phyloP scores from a whole-genome alignment of 345 rosid species.

The Lumnitzera littorea region DNA sequence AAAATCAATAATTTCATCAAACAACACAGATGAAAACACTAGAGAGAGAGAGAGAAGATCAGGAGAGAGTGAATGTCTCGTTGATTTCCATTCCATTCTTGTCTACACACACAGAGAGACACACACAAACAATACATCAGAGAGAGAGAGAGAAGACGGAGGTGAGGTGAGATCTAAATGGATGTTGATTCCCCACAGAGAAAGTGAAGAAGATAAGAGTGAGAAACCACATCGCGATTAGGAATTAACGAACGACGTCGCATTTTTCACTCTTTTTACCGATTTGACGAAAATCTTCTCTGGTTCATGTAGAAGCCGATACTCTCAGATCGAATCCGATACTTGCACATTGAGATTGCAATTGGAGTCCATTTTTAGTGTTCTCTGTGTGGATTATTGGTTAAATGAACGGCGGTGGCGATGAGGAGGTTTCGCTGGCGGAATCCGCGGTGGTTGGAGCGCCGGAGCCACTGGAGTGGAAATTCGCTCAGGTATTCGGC shows the following conservation, averaged over 20 bases:
- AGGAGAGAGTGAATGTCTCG: background rate
- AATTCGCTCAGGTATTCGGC: conserved; percentile 98
- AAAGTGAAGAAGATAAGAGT: too few relatives aligned
- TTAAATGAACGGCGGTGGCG: conserved; percentile 58
- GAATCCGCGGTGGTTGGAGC: conserved; percentile 33
- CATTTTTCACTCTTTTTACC: too few relatives aligned
- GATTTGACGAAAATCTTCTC: too few relatives aligned
- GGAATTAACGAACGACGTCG: too few relatives aligned
- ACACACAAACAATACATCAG: background rate
- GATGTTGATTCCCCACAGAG: too few relatives aligned
- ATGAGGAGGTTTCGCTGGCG: conserved; percentile 26
- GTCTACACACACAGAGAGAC: background rate
- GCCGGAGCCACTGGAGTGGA: conserved; percentile 75
- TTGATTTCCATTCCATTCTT: conserved; percentile 1
- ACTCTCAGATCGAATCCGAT: too few relatives aligned
- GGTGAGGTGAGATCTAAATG: too few relatives aligned
- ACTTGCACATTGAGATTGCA: background rate
- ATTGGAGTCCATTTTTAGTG: background rate
- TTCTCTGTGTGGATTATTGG: background rate
- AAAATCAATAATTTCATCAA: too few relatives aligned
- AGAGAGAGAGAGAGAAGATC: background rate
- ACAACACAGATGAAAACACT: too few relatives aligned
- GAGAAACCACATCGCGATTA: too few relatives aligned
- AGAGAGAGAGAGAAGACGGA: background rate
- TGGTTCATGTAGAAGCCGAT: too few relatives aligned